Evolutionary conservation across 73 alveolate genomes (phyloP).

Genomic region (Breviolum minutum): DNA sequence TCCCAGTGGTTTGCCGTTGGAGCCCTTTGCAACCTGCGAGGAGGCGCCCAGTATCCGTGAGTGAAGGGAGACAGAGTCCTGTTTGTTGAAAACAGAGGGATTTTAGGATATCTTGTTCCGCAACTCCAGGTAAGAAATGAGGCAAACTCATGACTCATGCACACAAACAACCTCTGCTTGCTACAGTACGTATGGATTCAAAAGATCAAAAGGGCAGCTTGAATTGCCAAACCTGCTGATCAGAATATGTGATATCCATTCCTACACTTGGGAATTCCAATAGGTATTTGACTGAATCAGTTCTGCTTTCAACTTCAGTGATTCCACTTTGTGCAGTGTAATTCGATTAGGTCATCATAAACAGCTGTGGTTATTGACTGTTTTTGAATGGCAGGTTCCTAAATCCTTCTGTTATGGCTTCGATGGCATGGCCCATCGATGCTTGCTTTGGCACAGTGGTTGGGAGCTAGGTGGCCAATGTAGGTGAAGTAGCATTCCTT

Average conservation of each 20-base stretch:
- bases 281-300: neutral
- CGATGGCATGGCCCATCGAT: slow-evolving; percentile 81
- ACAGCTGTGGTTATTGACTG: neutral
- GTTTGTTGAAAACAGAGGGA: no score
- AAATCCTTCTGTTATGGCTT: slow-evolving; percentile 79
- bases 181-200: no score
- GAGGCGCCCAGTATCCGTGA: neutral
- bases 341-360: no score
- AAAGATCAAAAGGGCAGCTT: no score
- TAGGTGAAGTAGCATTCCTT: neutral
- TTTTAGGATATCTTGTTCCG: no score
- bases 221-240: no score
- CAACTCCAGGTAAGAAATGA: no score
- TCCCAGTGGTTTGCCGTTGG: slow-evolving; percentile 19
- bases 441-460: neutral
- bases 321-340: no score
- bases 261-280: neutral
- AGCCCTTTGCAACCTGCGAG: slow-evolving; percentile 71
- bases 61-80: neutral
- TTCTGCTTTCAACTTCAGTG: neutral
- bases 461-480: neutral
- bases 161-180: no score
- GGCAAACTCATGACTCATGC: no score
- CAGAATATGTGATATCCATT: no score
- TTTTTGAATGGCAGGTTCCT: slow-evolving; percentile 13